A percentile compares a stretch with the other conserved stretches of the same genome.
These are phyloP conservation scores for Sutorius eximius DNA, from an alignment of 1,284 basidiomycete genomes.

Conservation along the genomic window DNA sequence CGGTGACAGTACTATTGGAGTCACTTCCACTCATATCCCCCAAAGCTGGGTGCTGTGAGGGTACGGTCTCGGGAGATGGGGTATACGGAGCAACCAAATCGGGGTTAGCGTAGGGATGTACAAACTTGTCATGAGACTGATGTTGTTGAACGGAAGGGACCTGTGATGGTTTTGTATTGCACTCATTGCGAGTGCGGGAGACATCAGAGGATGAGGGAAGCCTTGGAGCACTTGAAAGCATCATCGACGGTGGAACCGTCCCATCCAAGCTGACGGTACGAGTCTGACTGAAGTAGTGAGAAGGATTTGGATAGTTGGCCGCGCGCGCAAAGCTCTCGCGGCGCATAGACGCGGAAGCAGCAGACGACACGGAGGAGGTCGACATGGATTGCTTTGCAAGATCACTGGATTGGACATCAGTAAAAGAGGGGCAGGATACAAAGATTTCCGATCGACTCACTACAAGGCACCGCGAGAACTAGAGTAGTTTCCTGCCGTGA, in stretches of 20 bases:
- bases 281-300: conserved; percentile 9
- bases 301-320: conserved; percentile 28
- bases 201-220: conserved; percentile 16
- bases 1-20: conserved; percentile 56
- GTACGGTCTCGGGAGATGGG: conserved; percentile 33
- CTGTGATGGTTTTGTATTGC: conserved; percentile 17
- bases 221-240: conserved; percentile 2
- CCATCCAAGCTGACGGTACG: conserved; percentile 13
- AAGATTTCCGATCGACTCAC: conserved; percentile 42
- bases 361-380: conserved; percentile 48
- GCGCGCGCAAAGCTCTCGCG: conserved; percentile 38
- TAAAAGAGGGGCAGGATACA: not conserved
- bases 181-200: conserved; percentile 7
- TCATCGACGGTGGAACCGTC: not conserved
- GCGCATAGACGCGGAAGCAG: conserved; percentile 36
- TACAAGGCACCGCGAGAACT: conserved; percentile 54
- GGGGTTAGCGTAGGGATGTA: conserved; percentile 78
- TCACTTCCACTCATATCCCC: conserved; percentile 43
- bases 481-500: conserved; percentile 48
- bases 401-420: conserved; percentile 33
- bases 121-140: conserved; percentile 25
- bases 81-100: conserved; percentile 49
- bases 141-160: conserved; percentile 34
- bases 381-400: conserved; percentile 63
- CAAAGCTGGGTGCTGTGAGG: conserved; percentile 26